A percentile compares a stretch with the other conserved stretches of the same genome.
Evolutionary conservation across 495 filamentous ascomycete genomes (phyloP).

Genomic region (Penicillium atrosanguineum): DNA sequence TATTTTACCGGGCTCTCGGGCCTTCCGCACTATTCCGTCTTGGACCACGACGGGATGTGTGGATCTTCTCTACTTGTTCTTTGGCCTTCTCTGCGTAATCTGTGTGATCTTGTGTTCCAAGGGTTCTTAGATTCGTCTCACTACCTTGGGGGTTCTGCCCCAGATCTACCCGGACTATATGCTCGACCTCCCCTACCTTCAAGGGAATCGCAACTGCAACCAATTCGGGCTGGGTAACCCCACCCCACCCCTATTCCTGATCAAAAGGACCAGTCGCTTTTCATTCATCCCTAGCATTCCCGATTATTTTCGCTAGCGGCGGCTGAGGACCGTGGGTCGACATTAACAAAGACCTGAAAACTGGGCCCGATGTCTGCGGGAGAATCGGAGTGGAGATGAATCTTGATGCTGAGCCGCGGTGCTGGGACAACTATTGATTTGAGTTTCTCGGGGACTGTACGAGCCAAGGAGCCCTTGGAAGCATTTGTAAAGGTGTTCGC

Average conservation of each 20-base stretch:
- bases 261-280: background rate
- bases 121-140: background rate
- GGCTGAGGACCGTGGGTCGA: conserved; percentile 15
- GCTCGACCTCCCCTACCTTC: background rate
- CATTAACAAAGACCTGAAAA: background rate
- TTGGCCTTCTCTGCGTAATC: background rate
- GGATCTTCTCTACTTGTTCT: background rate
- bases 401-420: background rate
- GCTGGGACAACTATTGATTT: conserved; percentile 15
- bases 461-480: no score
- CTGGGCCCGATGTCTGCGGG: conserved; percentile 8
- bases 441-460: background rate
- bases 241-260: no score
- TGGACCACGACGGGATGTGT: background rate
- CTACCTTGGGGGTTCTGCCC: background rate
- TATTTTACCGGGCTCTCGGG: conserved; percentile 19
- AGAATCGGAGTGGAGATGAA: conserved; percentile 14
- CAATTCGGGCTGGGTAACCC: background rate
- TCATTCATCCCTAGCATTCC: background rate
- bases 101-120: no score
- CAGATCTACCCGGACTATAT: background rate
- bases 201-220: background rate
- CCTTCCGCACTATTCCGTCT: conserved; percentile 11
- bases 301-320: conserved; percentile 6
- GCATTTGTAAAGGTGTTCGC: no score